Base-by-base conservation (phyloP, 345 rosid species). In the Eucalyptus globulus region DNA sequence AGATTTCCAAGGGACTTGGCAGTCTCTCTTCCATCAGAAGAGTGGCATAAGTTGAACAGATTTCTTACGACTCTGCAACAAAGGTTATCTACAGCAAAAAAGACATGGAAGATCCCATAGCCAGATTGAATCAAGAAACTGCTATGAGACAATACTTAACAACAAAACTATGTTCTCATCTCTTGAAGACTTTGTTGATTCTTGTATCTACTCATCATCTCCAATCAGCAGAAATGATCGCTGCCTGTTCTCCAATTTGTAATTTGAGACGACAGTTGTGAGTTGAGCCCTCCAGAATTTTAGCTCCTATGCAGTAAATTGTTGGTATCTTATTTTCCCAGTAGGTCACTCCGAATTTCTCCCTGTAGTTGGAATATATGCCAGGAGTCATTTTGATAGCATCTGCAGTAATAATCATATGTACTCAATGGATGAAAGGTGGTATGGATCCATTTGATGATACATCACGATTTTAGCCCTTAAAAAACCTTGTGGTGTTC, bases 21-120 rank as follows among this genome's bases (percentile, higher is more conserved):
- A 17, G 87, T 96, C 43, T 92, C 93, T 91, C 88, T 97, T 91
- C 97, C 92, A 83, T 94, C 94, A 12, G 95, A 94, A 89, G 95
- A 97, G 92, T 94, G 94, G 88, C 89, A 88, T 85, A 96, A 94
- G 88, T 91, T 97, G 91, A 96, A 93, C 89, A 94, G 98, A 92
- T 93, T 96, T 93, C 94, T 97, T 89, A 94, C 88, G 56, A 94
- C 92, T 14, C 83, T 93, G 87, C 93, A 87, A 92, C 99, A 94
- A 92, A 96, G 99, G 90, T 90, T 95, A 80, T 92, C 92, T 89
- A 92, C 96, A 58, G 94, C 98, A 91, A 97, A 96, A 94, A 93
- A 86, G 99, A 97, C 92, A 93, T 94, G 92, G 99, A 96, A 92
- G 99, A 96, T 92, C 95, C 96, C 37, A 91, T 96, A 88, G 94